Conservation (phyloP, 495 filamentous ascomycete genomes). For the Trichoderma virens region DNA sequence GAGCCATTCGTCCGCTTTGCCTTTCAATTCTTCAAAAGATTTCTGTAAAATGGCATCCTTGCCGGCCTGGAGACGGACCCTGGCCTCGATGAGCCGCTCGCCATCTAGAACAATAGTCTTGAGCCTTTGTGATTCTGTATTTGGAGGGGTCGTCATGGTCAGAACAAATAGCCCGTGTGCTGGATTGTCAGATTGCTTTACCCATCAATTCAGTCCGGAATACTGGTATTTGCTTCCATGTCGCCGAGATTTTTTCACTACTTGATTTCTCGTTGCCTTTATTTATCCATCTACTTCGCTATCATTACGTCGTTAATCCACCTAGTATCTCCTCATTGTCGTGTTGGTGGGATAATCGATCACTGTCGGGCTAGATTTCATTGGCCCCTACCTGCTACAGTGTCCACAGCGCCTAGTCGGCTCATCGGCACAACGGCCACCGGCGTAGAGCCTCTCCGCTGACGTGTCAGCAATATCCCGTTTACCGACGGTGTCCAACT, state of each 20-base stretch:
- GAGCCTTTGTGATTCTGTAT: background rate
- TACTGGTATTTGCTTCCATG: no score
- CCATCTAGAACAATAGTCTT: background rate
- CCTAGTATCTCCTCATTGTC: no score
- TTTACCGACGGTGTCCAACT: no score
- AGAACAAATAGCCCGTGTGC: no score
- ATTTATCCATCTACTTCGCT: no score
- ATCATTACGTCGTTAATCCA: no score
- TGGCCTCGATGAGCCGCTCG: background rate
- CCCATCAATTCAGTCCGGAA: no score
- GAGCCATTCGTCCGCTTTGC: slow-evolving; percentile 16
- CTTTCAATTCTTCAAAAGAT: background rate
- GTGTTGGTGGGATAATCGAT: no score
- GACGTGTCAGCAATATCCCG: background rate
- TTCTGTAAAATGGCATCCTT: background rate
- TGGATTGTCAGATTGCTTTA: no score
- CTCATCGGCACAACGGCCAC: background rate
- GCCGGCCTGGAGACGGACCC: background rate
- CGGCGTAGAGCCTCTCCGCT: background rate
- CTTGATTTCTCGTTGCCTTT: no score
- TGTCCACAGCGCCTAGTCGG: background rate
- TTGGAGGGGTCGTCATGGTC: background rate
- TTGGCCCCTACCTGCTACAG: background rate
- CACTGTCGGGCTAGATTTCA: no score
- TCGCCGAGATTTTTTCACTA: no score